Base-by-base conservation (phyloP, 148 eudicot genomes). In the Linanthus parryae region DNA sequence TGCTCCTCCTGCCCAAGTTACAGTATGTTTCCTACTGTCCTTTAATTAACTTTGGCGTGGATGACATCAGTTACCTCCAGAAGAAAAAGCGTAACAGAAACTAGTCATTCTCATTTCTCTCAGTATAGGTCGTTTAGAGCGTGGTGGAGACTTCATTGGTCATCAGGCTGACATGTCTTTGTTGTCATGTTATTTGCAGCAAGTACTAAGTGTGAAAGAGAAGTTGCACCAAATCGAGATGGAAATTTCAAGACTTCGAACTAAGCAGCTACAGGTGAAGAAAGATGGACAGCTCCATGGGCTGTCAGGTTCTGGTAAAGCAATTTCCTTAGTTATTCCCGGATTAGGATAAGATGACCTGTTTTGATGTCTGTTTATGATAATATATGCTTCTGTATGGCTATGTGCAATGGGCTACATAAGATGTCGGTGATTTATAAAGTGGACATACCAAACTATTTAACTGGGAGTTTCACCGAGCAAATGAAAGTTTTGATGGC, bases 231-330 rank as follows among this genome's bases (percentile, higher is more conserved):
- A 71, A 61, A 58, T 75, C 21, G 76, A 75, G 61, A 46, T 23
- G 29, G 80, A 75, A 54, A 59, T 75, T 60, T 33, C 41, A 35
- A 55, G 47, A 67, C 55, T 75, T 48, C 70, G 69, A 15, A 29
- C 66, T 43, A 71, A 55, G 70, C 69, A 71, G 45, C 30, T 54
- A 7, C 49, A 23, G 36, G 55, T 54, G 55, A 61, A 48, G 11
- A 75, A 34, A 38, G 69, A 63, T 49, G 59, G 54, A 42, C 51
- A 42, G n/a, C 52, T 52, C 27, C 56, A 39, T 44, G 48, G 42
- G 58, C 41, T 44, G 15, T 34, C 44, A 11, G 37, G 34, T 27
- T 19, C 63, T 59, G 80, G 80, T 75, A 42, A 45, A 41, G 44
- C 52, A 35, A 23, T 48, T 19, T 48, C 40, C 21, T 25, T 38